These are phyloP conservation scores for Zopfia rhizophila DNA, from an alignment of 2,329 filamentous ascomycete genomes.

Conservation along the genomic window DNA sequence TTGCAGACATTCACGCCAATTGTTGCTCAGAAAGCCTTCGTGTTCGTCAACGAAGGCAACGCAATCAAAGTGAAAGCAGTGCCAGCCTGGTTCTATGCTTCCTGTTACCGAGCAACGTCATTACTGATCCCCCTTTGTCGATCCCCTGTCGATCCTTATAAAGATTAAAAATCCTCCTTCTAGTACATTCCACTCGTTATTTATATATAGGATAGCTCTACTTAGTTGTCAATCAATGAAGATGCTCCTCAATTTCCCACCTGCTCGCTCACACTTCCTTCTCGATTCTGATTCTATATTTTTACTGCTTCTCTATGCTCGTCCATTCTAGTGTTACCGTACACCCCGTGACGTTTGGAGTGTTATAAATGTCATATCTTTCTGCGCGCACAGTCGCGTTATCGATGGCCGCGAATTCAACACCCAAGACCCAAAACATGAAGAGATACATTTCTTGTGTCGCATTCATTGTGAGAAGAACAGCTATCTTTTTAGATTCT, in stretches of 20 bases:
- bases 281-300: not conserved
- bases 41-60: not conserved
- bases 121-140: no score
- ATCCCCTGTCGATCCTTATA: no score
- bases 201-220: no score
- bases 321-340: not conserved
- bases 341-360: not conserved
- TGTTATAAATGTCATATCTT: not conserved
- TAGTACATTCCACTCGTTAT: no score
- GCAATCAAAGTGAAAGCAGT: not conserved
- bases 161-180: no score
- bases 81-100: not conserved
- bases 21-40: not conserved
- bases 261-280: no score
- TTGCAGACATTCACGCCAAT: not conserved
- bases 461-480: not conserved
- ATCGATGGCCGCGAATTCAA: not conserved
- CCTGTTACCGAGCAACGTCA: no score
- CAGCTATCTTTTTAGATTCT: not conserved
- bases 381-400: not conserved
- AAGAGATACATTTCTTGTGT: not conserved
- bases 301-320: conserved; percentile 1
- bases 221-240: no score
- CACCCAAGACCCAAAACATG: not conserved
- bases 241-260: no score